phyloP scores from a whole-genome alignment of 805 yeast genomes.

The Kuraishia molischiana region DNA sequence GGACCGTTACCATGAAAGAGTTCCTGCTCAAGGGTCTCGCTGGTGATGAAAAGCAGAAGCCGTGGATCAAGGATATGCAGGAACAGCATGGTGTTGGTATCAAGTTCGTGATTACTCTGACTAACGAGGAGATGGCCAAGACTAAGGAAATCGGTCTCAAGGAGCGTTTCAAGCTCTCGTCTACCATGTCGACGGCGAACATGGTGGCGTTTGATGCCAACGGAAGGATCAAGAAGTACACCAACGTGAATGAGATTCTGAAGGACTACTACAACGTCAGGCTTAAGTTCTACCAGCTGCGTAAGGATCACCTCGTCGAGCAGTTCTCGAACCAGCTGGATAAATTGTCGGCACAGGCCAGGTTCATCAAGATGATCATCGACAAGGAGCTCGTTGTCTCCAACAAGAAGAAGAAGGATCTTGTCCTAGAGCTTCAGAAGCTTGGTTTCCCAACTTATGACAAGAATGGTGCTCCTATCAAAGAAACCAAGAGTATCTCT shows the following conservation, averaged over 20 bases:
- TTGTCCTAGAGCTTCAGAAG: conserved; percentile 53
- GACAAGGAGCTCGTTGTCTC: conserved; percentile 61
- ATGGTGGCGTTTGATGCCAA: conserved; percentile 94
- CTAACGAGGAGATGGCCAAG: conserved; percentile 76
- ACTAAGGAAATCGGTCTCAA: conserved; percentile 66
- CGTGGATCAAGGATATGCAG: conserved; percentile 92
- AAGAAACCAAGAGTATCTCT: conserved; percentile 28
- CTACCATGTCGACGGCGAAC: conserved; percentile 63
- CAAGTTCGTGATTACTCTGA: conserved; percentile 66
- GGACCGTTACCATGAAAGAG: conserved; percentile 91
- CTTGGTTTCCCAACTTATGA: conserved; percentile 71
- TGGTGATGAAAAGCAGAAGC: conserved; percentile 62
- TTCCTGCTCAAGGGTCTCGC: conserved; percentile 62
- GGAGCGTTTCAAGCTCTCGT: conserved; percentile 72
- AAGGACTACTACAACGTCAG: conserved; percentile 80
- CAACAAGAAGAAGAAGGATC: conserved; percentile 58
- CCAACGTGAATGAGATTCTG: conserved; percentile 64
- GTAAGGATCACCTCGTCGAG: conserved; percentile 72
- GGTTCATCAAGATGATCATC: conserved; percentile 85
- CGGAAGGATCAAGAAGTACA: conserved; percentile 81
- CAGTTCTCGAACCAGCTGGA: conserved; percentile 67
- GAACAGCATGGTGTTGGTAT: conserved; percentile 86
- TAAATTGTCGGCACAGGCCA: conserved; percentile 71
- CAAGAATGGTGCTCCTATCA: conserved; percentile 57
- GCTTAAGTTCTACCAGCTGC: conserved; percentile 79